Base-by-base conservation (phyloP, 371 early-diverging fungal species). In the Capillidium heterosporum region DNA sequence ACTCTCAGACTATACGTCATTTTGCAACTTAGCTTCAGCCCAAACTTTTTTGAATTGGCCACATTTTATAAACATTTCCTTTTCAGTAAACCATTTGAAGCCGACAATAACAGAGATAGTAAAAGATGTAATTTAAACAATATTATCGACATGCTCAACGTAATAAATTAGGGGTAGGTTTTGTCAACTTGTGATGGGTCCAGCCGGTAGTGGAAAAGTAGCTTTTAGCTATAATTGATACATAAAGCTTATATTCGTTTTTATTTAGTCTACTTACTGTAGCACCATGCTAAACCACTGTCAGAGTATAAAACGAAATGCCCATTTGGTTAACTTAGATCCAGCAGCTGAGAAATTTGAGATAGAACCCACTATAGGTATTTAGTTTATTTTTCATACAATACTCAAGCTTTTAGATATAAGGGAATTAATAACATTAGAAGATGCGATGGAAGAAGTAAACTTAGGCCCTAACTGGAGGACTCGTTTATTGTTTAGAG, bases 381-480 rank as follows among this genome's bases (percentile, higher is more conserved):
- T 7, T 7, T 4, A 48, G 41, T 35, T 55, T 51, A 21, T 15
- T 39, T 29, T 26, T n/a, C 48, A 43, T 23, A 39, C 23, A 24
- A 39, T 44, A 29, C 17, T 23, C 1, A 41, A 1, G 21, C 23
- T 55, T 43, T n/a, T 74, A 71, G 93, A 98, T 65, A 92, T 99
- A 49, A 76, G 89, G 57, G 97, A 99, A 42, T 75, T 95, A 56
- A 91, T 99, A 59, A 84, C 94, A 1, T 68, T 98, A 10, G 91
- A 92, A 48, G 99, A 99, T 68, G 95, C 96, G 11, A 95, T 98
- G 92, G 92, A 95, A 40, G 92, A 96, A 65, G 78, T 94, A 35
- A 81, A 87, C 31, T 91, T 84, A 68, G 99, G 99, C 48, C 99
- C 99, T 23, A 99, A 99, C n/a, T 69, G 99, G 99, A 48, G 99